Evolutionary conservation across 176 grass and related monocot species (phyloP).

Genomic region (Pontederia paniculata): DNA sequence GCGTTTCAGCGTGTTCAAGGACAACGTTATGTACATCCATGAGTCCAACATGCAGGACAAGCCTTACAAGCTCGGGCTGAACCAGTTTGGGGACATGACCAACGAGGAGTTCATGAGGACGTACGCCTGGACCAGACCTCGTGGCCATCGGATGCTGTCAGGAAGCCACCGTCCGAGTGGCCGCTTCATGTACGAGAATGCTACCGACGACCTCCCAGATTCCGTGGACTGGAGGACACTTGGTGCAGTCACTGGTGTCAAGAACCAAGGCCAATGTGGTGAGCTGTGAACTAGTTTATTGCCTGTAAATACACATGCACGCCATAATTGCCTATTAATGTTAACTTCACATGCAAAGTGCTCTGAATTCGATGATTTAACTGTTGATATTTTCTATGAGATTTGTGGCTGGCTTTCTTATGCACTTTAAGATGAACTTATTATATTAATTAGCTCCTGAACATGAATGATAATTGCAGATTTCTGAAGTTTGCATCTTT

Average conservation of each 20-base stretch:
- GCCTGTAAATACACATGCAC: no score
- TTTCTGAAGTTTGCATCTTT: neutral
- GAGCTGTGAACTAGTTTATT: neutral
- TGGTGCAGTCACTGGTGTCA: slow-evolving; percentile 19
- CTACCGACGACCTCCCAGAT: neutral
- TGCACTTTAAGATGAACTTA: neutral
- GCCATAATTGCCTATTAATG: no score
- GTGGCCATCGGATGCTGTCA: neutral
- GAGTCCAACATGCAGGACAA: slow-evolving; percentile 27
- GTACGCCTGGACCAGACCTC: slow-evolving; percentile 12
- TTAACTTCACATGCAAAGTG: no score
- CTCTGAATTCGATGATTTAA: no score
- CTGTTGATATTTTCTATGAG: no score
- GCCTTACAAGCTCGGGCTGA: slow-evolving; percentile 25
- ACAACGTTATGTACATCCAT: slow-evolving; percentile 19
- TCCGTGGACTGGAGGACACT: slow-evolving; percentile 27
- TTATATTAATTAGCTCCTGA: no score
- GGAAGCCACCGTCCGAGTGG: neutral
- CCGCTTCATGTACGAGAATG: slow-evolving; percentile 16
- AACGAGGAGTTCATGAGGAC: slow-evolving; percentile 17
- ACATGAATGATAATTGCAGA: neutral
- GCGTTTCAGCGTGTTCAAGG: slow-evolving; percentile 33
- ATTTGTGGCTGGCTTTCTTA: neutral
- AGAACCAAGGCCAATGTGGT: slow-evolving; percentile 27
- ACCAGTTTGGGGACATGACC: slow-evolving; percentile 30